phyloP scores from a whole-genome alignment of 1,139 yeast genomes.

The Nadsonia starkeyi-henricii region DNA sequence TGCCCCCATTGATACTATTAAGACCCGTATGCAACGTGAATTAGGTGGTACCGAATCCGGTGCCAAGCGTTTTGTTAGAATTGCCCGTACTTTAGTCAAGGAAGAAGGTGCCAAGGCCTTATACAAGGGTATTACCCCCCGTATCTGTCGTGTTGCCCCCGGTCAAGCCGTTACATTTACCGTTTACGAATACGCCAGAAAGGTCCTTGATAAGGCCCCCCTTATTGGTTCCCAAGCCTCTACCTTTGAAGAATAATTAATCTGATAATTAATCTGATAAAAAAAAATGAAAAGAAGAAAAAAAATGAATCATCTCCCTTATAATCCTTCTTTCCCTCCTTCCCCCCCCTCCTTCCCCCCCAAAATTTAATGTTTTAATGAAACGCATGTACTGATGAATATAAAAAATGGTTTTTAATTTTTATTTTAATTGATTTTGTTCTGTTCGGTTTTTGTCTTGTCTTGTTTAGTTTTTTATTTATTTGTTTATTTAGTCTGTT shows the following conservation, averaged over 20 bases:
- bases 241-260: constrained; percentile 23
- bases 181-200: constrained; percentile 81
- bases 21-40: constrained; percentile 92
- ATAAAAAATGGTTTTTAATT: no score
- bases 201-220: constrained; percentile 41
- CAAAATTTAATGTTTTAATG: no score
- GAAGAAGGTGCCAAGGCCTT: constrained; percentile 84
- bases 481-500: no score
- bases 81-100: constrained; percentile 65
- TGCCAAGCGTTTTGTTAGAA: constrained; percentile 60
- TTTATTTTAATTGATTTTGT: no score
- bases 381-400: no score
- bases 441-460: no score
- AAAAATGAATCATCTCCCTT: no score
- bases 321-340: no score
- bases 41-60: constrained; percentile 59
- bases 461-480: no score
- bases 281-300: no score
- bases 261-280: no score
- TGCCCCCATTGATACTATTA: constrained; percentile 95
- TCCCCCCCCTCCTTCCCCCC: no score
- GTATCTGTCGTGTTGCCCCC: constrained; percentile 98
- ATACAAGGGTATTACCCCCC: constrained; percentile 95
- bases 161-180: constrained; percentile 98
- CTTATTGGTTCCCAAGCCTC: constrained; percentile 19